These are phyloP conservation scores for Coniochaeta hoffmannii DNA, from an alignment of 2,329 filamentous ascomycete genomes.

Conservation along the genomic window DNA sequence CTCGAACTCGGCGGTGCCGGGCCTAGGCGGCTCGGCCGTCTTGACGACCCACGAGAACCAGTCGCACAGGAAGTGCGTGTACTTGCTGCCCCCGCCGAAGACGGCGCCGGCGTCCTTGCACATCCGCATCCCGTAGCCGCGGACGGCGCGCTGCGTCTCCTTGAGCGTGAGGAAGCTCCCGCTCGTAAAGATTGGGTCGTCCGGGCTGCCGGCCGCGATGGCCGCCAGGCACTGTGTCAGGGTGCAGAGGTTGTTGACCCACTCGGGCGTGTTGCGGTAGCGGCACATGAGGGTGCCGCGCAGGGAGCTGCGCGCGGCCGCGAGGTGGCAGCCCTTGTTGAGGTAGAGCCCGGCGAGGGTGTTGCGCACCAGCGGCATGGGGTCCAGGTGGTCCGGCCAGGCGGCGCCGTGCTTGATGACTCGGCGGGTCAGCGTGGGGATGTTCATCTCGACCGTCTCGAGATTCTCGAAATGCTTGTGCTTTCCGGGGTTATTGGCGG, in stretches of 20 bases:
- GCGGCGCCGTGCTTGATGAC: conserved; percentile 10
- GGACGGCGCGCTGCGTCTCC: conserved; percentile 13
- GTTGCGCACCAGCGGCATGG: conserved; percentile 16
- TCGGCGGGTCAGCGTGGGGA: conserved; percentile 10
- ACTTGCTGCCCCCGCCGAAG: conserved; percentile 16
- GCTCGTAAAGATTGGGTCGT: conserved; percentile 6
- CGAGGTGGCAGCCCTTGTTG: conserved; percentile 10
- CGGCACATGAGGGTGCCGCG: conserved; percentile 16
- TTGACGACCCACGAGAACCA: conserved; percentile 8
- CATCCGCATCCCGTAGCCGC: conserved; percentile 15
- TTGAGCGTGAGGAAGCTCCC: conserved; percentile 7
- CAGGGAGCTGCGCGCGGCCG: conserved; percentile 17
- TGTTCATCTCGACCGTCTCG: background rate
- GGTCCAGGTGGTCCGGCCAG: conserved; percentile 21
- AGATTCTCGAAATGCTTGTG: conserved; percentile 6
- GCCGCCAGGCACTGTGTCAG: conserved; percentile 14
- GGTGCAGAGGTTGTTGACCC: conserved; percentile 17
- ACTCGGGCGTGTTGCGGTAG: conserved; percentile 13
- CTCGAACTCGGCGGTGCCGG: conserved; percentile 13
- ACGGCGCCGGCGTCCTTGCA: conserved; percentile 9
- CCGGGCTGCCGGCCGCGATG: conserved; percentile 7
- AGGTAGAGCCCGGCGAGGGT: conserved; percentile 16
- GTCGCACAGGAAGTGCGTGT: conserved; percentile 12
- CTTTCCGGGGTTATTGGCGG: conserved; percentile 7
- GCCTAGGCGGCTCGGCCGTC: conserved; percentile 5